A percentile compares a stretch with the other conserved stretches of the same genome.
phyloP scores from a whole-genome alignment of 1,284 basidiomycete species.

The Exobasidium rhododendri region DNA sequence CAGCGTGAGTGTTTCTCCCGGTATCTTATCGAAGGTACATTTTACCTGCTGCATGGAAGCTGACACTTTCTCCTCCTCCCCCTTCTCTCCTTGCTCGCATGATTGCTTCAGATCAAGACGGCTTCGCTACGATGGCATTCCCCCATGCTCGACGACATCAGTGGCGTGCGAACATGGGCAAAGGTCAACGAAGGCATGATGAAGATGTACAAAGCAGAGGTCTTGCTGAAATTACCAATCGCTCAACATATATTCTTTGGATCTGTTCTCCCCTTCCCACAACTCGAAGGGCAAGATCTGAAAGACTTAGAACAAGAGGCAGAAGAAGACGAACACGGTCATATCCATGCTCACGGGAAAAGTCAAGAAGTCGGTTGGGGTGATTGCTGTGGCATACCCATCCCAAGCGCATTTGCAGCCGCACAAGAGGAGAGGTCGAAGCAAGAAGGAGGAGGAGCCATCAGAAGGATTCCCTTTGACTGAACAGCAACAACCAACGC shows the following conservation, averaged over 20 bases:
- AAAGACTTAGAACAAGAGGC: constrained; percentile 56
- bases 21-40: background rate
- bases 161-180: constrained; percentile 91
- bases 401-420: constrained; percentile 57
- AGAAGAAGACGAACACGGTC: constrained; percentile 61
- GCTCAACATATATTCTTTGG: constrained; percentile 96
- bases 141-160: constrained; percentile 98
- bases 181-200: constrained; percentile 97
- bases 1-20: constrained; percentile 62
- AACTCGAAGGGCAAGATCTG: background rate
- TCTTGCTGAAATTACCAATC: constrained; percentile 90
- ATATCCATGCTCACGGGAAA: constrained; percentile 58
- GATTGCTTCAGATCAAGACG: constrained; percentile 64
- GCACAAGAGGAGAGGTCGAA: constrained; percentile 41
- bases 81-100: background rate
- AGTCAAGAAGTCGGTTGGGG: constrained; percentile 68
- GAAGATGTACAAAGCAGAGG: constrained; percentile 96
- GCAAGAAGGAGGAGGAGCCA: background rate
- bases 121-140: constrained; percentile 96
- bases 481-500: too few relatives aligned
- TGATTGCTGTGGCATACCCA: constrained; percentile 65
- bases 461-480: constrained; percentile 20
- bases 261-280: constrained; percentile 70
- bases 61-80: background rate
- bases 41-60: too few relatives aligned